Percentiles rank a stretch among this genome's conserved stretches.
Evolutionary conservation across 768 basidiomycete genomes (phyloP).

Genomic region (Boletus fagicola): DNA sequence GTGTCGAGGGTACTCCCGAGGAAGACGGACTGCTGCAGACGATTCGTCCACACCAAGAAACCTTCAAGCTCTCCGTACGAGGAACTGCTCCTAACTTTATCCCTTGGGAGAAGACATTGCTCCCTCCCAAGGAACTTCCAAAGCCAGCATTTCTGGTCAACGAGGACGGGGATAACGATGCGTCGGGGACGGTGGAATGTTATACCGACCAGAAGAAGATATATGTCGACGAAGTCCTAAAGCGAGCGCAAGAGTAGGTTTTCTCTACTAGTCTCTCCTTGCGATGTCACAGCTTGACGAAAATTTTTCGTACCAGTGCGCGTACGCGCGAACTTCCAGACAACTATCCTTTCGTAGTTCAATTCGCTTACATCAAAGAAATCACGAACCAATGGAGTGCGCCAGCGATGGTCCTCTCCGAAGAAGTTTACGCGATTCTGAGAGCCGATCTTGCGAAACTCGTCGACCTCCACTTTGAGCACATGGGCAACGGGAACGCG

Average conservation of each 20-base stretch:
- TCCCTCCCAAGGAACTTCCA: neutral
- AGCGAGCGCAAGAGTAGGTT: neutral
- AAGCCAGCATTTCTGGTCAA: slow-evolving; percentile 34
- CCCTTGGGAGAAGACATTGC: neutral
- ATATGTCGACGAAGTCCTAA: neutral
- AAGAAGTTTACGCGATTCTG: neutral
- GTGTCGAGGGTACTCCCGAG: slow-evolving; percentile 54
- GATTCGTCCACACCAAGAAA: slow-evolving; percentile 48
- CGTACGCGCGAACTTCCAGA: neutral
- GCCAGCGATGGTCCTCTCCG: neutral
- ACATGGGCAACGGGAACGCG: neutral
- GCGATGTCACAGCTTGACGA: neutral
- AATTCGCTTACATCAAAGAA: neutral
- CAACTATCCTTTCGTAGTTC: neutral
- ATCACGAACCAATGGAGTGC: neutral
- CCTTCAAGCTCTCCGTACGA: slow-evolving; percentile 37
- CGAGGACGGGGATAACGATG: slow-evolving; percentile 37
- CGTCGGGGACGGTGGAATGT: too few relatives aligned
- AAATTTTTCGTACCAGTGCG: neutral
- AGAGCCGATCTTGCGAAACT: neutral
- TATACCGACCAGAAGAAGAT: neutral
- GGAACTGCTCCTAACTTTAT: neutral
- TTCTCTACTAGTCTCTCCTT: neutral
- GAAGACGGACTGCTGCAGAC: slow-evolving; percentile 53
- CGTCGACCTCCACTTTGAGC: neutral